Evolutionary conservation across 345 rosid genomes (phyloP), one percentile per base, ranked within the genome.

Genomic region (Euphorbia tirucalli): DNA sequence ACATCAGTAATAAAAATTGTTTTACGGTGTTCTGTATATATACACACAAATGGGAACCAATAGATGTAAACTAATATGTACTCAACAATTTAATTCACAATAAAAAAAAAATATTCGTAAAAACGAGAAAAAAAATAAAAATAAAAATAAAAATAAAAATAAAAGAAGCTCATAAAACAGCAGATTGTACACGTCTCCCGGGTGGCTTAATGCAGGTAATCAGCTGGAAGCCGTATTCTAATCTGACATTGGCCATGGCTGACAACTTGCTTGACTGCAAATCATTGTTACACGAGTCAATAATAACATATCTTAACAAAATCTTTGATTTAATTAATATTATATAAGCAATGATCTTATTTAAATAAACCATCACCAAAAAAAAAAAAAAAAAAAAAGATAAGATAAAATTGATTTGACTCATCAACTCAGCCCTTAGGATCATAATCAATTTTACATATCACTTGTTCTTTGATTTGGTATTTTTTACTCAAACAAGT

Each of bases 231-330:
- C 65, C 15, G 15, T 27, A 50, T 50, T 66, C 41, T 63, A 71
- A 61, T 74, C 76, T 2, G 79, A 71, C 61, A 75, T 74, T 64
- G 80, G 64, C 90, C 93, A 88, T 69, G 86, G 75, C 62, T 82
- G 86, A 21, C 83, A 80, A 77, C 79, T 71, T 60, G 86, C 84
- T 80, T 85, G 84, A 65, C 93, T 86, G 83, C 82, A 76, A 64
- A 70, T n/a, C 41, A 21, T 39, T 15, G 32, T 44, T 31, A 8
- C 10, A 68, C 16, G 10, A 10, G 27, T n/a, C 32, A 49, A 49
- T 49, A 49, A 49, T 49, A 15, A 46, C 14, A 46, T 46, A 46
- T 46, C 50, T 46, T 46, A 11, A 46, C 4, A 46, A n/a, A 46
- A 46, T 46, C 50, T n/a, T n/a, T n/a, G n/a, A n/a, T n/a, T n/a